Base-by-base conservation (phyloP, 2,329 filamentous ascomycete genomes). In the Ophiosphaerella korrae region DNA sequence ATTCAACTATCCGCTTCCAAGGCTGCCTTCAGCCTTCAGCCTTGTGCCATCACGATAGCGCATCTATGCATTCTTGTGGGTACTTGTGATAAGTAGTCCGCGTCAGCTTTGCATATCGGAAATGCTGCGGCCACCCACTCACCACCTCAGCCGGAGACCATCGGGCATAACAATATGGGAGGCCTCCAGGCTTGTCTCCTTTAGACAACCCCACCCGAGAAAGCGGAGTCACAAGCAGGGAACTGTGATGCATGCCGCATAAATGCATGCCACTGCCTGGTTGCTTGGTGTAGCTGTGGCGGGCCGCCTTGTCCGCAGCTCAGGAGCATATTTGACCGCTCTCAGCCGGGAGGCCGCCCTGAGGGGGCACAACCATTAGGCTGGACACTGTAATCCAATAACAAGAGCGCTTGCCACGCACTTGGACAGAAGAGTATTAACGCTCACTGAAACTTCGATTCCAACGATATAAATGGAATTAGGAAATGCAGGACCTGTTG, bases 381-480 rank as follows among this genome's bases (percentile, higher is more conserved):
- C 39, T 42, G 55, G 40, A 36, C 29, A 35, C 14, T 21, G 12
- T 29, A 26, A 18, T 18, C 44, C 44, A 46, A 46, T 46, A 26
- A 34, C 7, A 36, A 26, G 5, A 9, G 11, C 13, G 26, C 40
- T 40, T 9, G 29, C 29, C 26, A 16, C 36, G 34, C 29, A 24
- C 44, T 41, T 33, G 14, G 16, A 40, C 36, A 16, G 9, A 24
- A 42, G 21, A 33, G n/a, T 26, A 32, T 29, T 23, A 54, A 45
- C 45, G 48, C 46, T 45, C 13, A 34, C 16, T 52, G 77, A 80
- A 43, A 52, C 41, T 16, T 52, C 42, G 43, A 18, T 42, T 35
- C 33, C 31, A n/a, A 40, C 18, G 48, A 48, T 52, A 44, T 38
- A 29, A 48, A 49, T 57, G 52, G 57, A 24, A 54, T 38, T 36